Percentiles rank a stretch among this genome's conserved stretches.
Evolutionary conservation across 495 filamentous ascomycete species (phyloP).

Genomic region (Penicillium ochrochloron): DNA sequence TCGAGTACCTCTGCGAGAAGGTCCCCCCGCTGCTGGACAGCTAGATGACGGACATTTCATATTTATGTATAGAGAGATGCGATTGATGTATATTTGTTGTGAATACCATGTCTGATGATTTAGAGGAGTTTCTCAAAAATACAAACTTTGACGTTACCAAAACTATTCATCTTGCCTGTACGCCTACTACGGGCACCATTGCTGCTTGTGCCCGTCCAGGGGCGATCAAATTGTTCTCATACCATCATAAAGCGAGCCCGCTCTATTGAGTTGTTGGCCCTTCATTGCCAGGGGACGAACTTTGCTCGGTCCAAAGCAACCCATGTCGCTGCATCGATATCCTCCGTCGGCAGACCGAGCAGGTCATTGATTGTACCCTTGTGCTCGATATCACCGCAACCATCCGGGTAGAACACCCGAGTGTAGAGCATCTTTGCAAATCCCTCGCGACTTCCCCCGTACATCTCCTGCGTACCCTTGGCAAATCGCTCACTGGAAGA

Average conservation of each 20-base stretch:
- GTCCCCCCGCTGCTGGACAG: conserved; percentile 56
- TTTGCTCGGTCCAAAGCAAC: conserved; percentile 19
- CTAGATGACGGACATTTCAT: conserved; percentile 19
- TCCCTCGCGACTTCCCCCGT: conserved; percentile 42
- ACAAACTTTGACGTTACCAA: neutral
- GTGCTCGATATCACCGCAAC: conserved; percentile 43
- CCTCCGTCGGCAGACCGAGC: conserved; percentile 61
- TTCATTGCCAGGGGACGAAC: conserved; percentile 3
- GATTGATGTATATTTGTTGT: conserved; percentile 7
- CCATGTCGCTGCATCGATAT: conserved; percentile 59
- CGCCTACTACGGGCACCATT: neutral
- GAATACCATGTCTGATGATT: conserved; percentile 1
- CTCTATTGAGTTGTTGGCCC: neutral
- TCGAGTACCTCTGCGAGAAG: conserved; percentile 66
- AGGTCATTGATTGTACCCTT: conserved; percentile 50
- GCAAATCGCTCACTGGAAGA: conserved; percentile 45
- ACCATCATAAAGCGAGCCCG: neutral
- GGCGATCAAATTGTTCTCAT: neutral
- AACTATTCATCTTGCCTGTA: neutral
- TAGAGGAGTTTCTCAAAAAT: neutral
- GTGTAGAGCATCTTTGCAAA: conserved; percentile 52
- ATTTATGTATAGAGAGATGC: neutral
- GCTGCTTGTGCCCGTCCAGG: neutral
- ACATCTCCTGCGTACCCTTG: conserved; percentile 43
- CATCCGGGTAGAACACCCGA: conserved; percentile 55